Conservation (phyloP, 768 basidiomycete species). For the Tylopilus intermedius region DNA sequence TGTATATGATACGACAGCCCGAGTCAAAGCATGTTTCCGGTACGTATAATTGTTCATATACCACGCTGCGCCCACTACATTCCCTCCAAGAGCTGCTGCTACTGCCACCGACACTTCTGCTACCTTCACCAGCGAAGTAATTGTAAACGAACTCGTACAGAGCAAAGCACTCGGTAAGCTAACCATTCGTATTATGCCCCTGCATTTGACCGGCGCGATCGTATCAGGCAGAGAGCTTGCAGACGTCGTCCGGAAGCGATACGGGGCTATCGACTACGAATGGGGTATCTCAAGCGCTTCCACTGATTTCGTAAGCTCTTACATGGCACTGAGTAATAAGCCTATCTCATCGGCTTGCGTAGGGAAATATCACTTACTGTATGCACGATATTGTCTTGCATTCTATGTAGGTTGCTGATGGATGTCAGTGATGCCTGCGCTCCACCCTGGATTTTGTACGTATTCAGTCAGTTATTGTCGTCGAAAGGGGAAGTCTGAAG, state of each 20-base stretch:
- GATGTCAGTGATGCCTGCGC: conserved; percentile 50
- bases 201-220: not conserved
- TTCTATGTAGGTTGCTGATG: conserved; percentile 1
- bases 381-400: not conserved
- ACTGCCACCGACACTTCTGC: conserved; percentile 61
- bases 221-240: conserved; percentile 52
- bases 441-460: conserved; percentile 65
- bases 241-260: conserved; percentile 52
- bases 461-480: not conserved
- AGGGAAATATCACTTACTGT: conserved; percentile 69
- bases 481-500: not conserved
- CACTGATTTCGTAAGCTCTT: conserved; percentile 69
- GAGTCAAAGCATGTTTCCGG: conserved; percentile 72
- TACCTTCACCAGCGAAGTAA: conserved; percentile 34
- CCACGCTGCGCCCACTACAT: conserved; percentile 35
- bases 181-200: conserved; percentile 39
- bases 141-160: conserved; percentile 58
- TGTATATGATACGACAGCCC: conserved; percentile 47
- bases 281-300: conserved; percentile 70
- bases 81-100: conserved; percentile 54
- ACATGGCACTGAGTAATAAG: not conserved
- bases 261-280: conserved; percentile 55
- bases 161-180: conserved; percentile 70
- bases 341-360: not conserved
- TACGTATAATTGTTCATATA: conserved; percentile 48